Evolutionary conservation across 2,329 filamentous ascomycete genomes (phyloP), one percentile per base, ranked within the genome.

Genomic region (Diplodia mutila): DNA sequence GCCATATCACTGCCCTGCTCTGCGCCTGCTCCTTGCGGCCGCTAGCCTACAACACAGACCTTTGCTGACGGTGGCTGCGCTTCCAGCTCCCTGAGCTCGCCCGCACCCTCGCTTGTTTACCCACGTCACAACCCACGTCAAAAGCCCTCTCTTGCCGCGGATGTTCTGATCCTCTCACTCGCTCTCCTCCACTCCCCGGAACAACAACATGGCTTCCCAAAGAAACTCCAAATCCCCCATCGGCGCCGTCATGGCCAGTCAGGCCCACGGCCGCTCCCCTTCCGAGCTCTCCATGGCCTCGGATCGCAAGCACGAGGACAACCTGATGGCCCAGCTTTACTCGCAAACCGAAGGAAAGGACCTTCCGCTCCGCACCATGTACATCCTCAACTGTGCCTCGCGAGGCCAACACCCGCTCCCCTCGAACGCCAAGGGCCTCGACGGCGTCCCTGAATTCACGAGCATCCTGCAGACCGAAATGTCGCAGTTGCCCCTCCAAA

Each of bases 341-440:
- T 82, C 82, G 57, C 85, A 87, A 72, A 85, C 85, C 9, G 84
- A 83, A 72, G 85, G 82, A 71, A 90, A 90, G 73, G 88, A 90
- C 72, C 86, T 90, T 37, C 88, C 88, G 23, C 81, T 90, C 32
- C 85, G 88, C 67, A 89, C 87, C 70, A 90, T 90, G 86, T 90
- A 90, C 79, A 85, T 85, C 29, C 82, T 90, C 75, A 90, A 90
- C 74, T 87, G 85, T 69, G 84, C 85, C 21, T 83, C 86, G 21
- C 83, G 81, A 61, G 77, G 79, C n/a, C 77, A 80, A 46, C 32
- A 63, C 18, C 75, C 78, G 51, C 71, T 78, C 14, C 77, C 75
- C 4, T 76, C 76, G 39, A 75, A 71, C 67, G 74, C 70, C 69
- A 78, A 61, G 70, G 51, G 77, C 74, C 70, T 80, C 72, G 74